A percentile compares a stretch with the other conserved stretches of the same genome.
phyloP scores from a whole-genome alignment of 2,329 filamentous ascomycete species.

The Fusarium secorum region DNA sequence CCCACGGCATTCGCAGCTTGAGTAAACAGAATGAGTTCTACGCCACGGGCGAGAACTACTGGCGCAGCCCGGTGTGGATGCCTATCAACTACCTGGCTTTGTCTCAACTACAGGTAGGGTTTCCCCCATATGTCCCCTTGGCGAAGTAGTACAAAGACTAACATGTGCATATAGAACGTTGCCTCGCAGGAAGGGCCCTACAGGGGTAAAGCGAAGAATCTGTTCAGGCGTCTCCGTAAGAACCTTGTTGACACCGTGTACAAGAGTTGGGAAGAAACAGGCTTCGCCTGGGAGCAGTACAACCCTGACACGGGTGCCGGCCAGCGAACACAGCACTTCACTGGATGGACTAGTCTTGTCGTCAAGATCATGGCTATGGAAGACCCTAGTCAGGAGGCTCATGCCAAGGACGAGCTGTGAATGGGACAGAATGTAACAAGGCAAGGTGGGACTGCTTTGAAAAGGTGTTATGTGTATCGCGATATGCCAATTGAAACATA shows the following conservation, averaged over 20 bases:
- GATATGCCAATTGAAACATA: slow-evolving; percentile 1
- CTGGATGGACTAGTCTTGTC: slow-evolving; percentile 97
- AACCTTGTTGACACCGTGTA: slow-evolving; percentile 92
- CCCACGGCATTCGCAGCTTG: slow-evolving; percentile 86
- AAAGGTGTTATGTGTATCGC: slow-evolving; percentile 2
- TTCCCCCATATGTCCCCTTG: neutral
- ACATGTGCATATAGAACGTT: slow-evolving; percentile 60
- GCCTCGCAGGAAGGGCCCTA: slow-evolving; percentile 73
- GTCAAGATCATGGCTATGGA: slow-evolving; percentile 98
- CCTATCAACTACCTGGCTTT: slow-evolving; percentile 94
- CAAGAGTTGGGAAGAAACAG: slow-evolving; percentile 86
- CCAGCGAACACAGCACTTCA: slow-evolving; percentile 98
- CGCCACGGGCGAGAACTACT: slow-evolving; percentile 94
- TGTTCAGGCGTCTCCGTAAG: slow-evolving; percentile 79
- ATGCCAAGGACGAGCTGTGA: slow-evolving; percentile 59
- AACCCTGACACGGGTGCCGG: slow-evolving; percentile 90
- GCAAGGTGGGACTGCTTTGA: slow-evolving; percentile 3
- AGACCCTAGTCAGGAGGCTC: slow-evolving; percentile 58
- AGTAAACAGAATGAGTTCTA: slow-evolving; percentile 85
- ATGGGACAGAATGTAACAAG: neutral
- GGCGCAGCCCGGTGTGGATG: slow-evolving; percentile 93
- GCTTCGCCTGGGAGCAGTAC: slow-evolving; percentile 99
- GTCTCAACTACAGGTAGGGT: slow-evolving; percentile 78
- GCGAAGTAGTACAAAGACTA: slow-evolving; percentile 7
- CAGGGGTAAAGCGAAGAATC: slow-evolving; percentile 69